Percentiles rank a stretch among this genome's conserved stretches.
phyloP scores from a whole-genome alignment of 163 green algal genomes.

The Trebouxia gelatinosa region DNA sequence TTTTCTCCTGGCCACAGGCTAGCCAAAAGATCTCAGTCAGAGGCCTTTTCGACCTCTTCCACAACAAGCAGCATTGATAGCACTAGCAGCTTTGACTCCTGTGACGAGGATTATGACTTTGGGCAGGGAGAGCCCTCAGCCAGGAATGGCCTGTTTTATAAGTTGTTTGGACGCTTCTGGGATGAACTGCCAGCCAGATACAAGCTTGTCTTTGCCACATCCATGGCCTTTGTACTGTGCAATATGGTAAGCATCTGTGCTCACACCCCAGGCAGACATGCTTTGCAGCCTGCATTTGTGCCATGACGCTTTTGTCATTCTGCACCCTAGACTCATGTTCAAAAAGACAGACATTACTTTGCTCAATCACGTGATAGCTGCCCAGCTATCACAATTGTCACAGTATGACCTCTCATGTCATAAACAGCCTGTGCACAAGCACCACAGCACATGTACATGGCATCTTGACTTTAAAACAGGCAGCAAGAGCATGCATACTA shows the following conservation, averaged over 20 bases:
- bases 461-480: too few species aligned
- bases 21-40: slow-evolving; percentile 7
- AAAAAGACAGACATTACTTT: too few species aligned
- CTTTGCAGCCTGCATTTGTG: background rate
- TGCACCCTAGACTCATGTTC: too few species aligned
- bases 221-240: slow-evolving; percentile 78
- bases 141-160: background rate
- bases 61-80: background rate
- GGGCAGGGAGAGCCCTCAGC: background rate
- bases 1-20: slow-evolving; percentile 24
- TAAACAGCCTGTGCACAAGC: too few species aligned
- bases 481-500: too few species aligned
- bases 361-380: too few species aligned
- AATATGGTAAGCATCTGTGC: slow-evolving; percentile 66
- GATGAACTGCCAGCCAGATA: slow-evolving; percentile 43
- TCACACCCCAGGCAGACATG: too few species aligned
- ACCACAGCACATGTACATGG: too few species aligned
- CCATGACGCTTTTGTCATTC: too few species aligned
- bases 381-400: too few species aligned
- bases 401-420: too few species aligned
- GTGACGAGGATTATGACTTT: slow-evolving; percentile 2
- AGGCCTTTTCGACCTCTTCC: background rate
- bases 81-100: background rate
- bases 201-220: slow-evolving; percentile 65
- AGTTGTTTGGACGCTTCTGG: slow-evolving; percentile 31